phyloP scores from a whole-genome alignment of 257 asterid species.

The Primulina tabacum region DNA sequence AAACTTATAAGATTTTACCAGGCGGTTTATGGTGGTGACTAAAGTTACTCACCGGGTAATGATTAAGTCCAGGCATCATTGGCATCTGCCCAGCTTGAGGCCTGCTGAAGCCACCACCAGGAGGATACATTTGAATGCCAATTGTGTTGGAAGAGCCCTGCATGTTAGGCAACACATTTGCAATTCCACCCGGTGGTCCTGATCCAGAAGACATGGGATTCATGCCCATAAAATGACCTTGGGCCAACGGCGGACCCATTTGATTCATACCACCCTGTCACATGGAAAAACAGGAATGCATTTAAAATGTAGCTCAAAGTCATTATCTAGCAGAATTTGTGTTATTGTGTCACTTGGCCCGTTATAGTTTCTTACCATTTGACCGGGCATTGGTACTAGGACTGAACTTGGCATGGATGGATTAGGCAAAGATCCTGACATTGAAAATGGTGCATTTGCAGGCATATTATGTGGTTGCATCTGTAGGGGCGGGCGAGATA shows the following conservation, averaged over 20 bases:
- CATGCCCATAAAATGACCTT: constrained; percentile 79
- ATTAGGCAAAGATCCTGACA: constrained; percentile 56
- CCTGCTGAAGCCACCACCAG: constrained; percentile 77
- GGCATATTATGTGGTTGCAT: constrained; percentile 57
- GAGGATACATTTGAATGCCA: constrained; percentile 74
- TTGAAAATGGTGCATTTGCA: constrained; percentile 50
- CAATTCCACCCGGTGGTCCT: constrained; percentile 52
- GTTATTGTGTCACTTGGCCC: not conserved
- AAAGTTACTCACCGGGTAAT: constrained; percentile 62
- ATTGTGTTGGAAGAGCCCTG: not conserved
- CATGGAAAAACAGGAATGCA: constrained; percentile 30
- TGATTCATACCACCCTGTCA: constrained; percentile 80
- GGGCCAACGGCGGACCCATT: constrained; percentile 76
- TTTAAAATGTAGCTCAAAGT: constrained; percentile 19
- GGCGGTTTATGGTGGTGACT: not conserved
- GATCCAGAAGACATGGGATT: constrained; percentile 69
- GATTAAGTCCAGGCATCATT: constrained; percentile 88
- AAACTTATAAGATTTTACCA: not conserved
- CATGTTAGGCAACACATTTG: not conserved
- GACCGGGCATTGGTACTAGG: constrained; percentile 55
- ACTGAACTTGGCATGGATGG: constrained; percentile 5
- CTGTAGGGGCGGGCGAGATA: constrained; percentile 79
- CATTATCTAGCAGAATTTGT: constrained; percentile 12
- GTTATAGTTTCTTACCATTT: constrained; percentile 47
- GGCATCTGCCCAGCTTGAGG: constrained; percentile 80